These are phyloP conservation scores for sorghum (Sorghum bicolor) DNA, from an alignment of 176 grass and related monocot species.

Conservation along the genomic window Sorghum_bicolor_NCBIv3 NC_012879.2:59690501-59691000, in stretches of 20 bases:
- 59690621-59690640: constrained; percentile 80
- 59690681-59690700: constrained; percentile 70
- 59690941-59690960: constrained; percentile 45
- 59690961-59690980: background rate
- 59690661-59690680: constrained; percentile 73
- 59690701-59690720: constrained; percentile 41
- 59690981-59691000: background rate
- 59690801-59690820: constrained; percentile 37
- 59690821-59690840: constrained; percentile 80
- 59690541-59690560: constrained; percentile 61
- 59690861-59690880: background rate
- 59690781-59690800: constrained; percentile 11
- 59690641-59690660: constrained; percentile 74
- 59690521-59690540: constrained; percentile 60
- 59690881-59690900: constrained; percentile 10
- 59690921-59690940: constrained; percentile 17
- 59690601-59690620: constrained; percentile 57
- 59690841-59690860: constrained; percentile 40
- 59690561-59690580: constrained; percentile 51
- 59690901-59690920: constrained; percentile 33
- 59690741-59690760: constrained; percentile 28
- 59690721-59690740: constrained; percentile 55
- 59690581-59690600: constrained; percentile 71
- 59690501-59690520: no score
- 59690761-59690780: constrained; percentile 25